These are phyloP conservation scores for Symbiodinium natans DNA, from an alignment of 73 alveolate genomes.

Conservation along the genomic window DNA sequence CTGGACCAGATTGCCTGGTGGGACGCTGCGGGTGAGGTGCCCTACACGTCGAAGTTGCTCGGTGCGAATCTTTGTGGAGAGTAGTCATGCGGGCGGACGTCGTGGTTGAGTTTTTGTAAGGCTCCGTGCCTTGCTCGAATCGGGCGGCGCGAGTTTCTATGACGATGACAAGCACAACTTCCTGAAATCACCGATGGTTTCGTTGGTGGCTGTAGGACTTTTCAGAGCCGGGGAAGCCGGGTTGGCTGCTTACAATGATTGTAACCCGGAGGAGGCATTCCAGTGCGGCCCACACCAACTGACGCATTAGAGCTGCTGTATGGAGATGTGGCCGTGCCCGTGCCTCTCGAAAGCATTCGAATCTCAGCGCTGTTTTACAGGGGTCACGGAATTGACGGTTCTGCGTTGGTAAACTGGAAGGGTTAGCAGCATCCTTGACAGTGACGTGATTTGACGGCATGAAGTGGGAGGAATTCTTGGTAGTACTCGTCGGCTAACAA, in stretches of 20 bases:
- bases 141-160: slow-evolving; percentile 44
- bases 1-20: slow-evolving; percentile 76
- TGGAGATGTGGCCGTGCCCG: slow-evolving; percentile 47
- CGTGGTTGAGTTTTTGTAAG: too few relatives aligned
- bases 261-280: slow-evolving; percentile 23
- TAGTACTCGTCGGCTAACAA: too few relatives aligned
- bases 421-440: too few relatives aligned
- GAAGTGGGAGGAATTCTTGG: too few relatives aligned
- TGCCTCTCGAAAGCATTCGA: slow-evolving; percentile 41
- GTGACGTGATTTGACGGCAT: too few relatives aligned
- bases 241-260: not conserved
- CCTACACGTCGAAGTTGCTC: not conserved
- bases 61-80: not conserved
- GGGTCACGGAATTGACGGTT: not conserved
- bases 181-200: slow-evolving; percentile 66
- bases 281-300: not conserved
- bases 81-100: not conserved
- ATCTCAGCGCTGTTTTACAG: slow-evolving; percentile 15
- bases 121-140: slow-evolving; percentile 39
- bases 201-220: slow-evolving; percentile 67
- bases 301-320: slow-evolving; percentile 20
- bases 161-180: slow-evolving; percentile 43
- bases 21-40: slow-evolving; percentile 24
- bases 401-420: too few relatives aligned
- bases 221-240: not conserved